A percentile compares a stretch with the other conserved stretches of the same genome.
Conservation (phyloP, 116 monocot genomes). For the Trichopus zeylanicus region DNA sequence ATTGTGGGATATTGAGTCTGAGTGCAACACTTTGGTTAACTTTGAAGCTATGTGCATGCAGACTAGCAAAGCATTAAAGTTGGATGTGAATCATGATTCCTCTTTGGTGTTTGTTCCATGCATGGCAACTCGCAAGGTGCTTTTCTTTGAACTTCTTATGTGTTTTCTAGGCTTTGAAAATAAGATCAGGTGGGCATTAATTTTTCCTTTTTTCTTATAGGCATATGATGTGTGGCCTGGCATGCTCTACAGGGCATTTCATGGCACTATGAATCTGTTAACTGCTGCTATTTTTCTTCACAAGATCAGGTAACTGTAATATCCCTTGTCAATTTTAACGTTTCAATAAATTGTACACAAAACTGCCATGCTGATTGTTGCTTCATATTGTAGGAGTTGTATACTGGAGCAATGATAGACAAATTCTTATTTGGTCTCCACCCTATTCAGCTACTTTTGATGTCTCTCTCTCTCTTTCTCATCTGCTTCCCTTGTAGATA, state of each 20-base stretch:
- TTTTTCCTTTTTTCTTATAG: slow-evolving; percentile 17
- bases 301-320: slow-evolving; percentile 70
- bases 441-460: slow-evolving; percentile 23
- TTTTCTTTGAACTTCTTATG: neutral
- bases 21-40: slow-evolving; percentile 78
- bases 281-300: slow-evolving; percentile 69
- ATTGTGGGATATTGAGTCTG: slow-evolving; percentile 96
- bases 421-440: slow-evolving; percentile 87
- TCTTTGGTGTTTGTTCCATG: slow-evolving; percentile 90
- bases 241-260: slow-evolving; percentile 34
- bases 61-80: slow-evolving; percentile 59
- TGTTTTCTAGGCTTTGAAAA: neutral
- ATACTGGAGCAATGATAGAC: slow-evolving; percentile 93
- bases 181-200: neutral
- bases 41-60: slow-evolving; percentile 75
- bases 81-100: slow-evolving; percentile 54
- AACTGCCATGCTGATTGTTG: neutral
- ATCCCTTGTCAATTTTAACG: neutral
- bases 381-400: slow-evolving; percentile 59
- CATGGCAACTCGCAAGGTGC: slow-evolving; percentile 73
- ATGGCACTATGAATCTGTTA: slow-evolving; percentile 80
- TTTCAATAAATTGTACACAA: too few species aligned
- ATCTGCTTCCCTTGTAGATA: too few species aligned
- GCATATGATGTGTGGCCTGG: slow-evolving; percentile 91
- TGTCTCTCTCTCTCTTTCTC: neutral